Base-by-base conservation (phyloP, 148 eudicot species). In the Rhododendron ferrugineum region DNA sequence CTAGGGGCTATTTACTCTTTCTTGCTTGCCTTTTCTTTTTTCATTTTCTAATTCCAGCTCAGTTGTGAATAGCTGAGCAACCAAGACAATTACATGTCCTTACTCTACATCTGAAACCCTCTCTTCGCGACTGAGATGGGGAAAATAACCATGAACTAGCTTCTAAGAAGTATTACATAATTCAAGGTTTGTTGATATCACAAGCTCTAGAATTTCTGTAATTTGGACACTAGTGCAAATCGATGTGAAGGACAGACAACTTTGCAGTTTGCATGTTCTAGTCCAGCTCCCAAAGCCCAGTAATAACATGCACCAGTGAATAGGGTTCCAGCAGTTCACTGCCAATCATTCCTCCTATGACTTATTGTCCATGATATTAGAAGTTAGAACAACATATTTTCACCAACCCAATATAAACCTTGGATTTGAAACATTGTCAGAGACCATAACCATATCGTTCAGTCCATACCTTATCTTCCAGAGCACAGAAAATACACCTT, bases 401-500 rank as follows among this genome's bases (percentile, higher is more conserved):
- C 22, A 49, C 2, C 82, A 49, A 79, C 34, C 47, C 56, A 13
- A 15, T n/a, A 42, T 60, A 82, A 44, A 16, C 10, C 44, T 46
- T 47, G 11, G 44, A 22, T 6, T 47, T 32, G 13, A 70, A 83
- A 52, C 34, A 68, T 49, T 83, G 11, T 30, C 40, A 62, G 3
- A 83, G 56, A 70, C 49, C 34, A 52, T n/a, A 64, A 62, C 5
- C 84, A 22, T 26, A 28, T 58, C 2, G 26, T 47, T 83, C 44
- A 85, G 81, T 73, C 44, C 90, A 77, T 89, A 97, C 98, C 99
- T 94, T 87, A 97, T 95, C 92, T 92, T 93, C 54, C 82, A 91
- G 7, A 97, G 96, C 26, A 82, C 86, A 66, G 94, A 91, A 89
- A 87, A 95, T 79, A 97, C 96, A 89, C 96, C 95, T 89, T 89